Evolutionary conservation across 192 early-diverging fungal species (phyloP), one percentile per base, ranked within the genome.

Genomic region (Linnemannia zychae): DNA sequence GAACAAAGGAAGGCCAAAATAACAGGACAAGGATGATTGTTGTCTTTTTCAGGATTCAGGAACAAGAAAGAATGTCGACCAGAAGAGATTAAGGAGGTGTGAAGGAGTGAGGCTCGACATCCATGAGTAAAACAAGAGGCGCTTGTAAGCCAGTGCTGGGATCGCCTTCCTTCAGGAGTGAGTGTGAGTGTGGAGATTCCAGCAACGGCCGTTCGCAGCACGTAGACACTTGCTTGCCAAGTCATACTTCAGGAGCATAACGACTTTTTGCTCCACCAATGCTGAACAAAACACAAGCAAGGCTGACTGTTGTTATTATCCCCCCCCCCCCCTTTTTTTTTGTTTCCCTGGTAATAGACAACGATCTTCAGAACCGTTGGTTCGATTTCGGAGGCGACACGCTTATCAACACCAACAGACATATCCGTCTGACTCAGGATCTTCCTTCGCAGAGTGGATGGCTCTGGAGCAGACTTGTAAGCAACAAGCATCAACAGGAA

Each of bases 381-480:
- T 99, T 96, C 90, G 95, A 99, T 82, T 99, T 95, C 90, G 97
- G 96, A 52, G 98, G 95, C 71, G 95, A 97, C 82, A 84, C 97
- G 31, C 86, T 97, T 52, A 92, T 99, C 74, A 94, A 99, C 78
- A 95, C 97, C 28, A 93, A 96, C 81, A 88, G 87, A 38, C 91
- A 94, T 72, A 91, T 99, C 63, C 94, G 98, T 17, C 81, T 99
- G 80, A 97, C 98, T 0, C 87, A 91, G 11, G 96, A 98, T 85
- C 67, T 80, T 72, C 93, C 89, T 38, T 97, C 96, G 9, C 95
- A 95, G 77, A 75, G 88, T 48, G 97, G 97, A n/a, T 95, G 89
- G 76, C 80, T 98, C 44, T 98, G 97, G 98, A 87, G 86, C 66
- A 79, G 90, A 44, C 52, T 90, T 79, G 90, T 91, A 89, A 80